Evolutionary conservation across 805 yeast species (phyloP).

Genomic region (Saccharomyces eubayanus): DNA sequence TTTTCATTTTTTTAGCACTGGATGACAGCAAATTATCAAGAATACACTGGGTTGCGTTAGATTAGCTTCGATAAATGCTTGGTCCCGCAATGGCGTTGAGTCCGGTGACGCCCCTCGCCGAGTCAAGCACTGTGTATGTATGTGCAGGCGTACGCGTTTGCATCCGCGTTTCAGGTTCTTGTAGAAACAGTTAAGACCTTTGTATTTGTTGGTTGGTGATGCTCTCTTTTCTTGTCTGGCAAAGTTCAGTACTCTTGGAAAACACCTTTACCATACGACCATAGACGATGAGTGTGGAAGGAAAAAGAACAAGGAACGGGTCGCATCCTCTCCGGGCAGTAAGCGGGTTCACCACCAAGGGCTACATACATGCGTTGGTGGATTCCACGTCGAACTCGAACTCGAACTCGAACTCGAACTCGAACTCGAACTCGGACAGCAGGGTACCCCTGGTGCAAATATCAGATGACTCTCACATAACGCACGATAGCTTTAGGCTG

Average conservation of each 20-base stretch:
- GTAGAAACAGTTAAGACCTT: neutral
- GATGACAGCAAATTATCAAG: neutral
- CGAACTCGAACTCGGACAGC: neutral
- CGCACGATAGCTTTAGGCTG: neutral
- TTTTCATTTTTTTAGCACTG: neutral
- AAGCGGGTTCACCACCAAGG: neutral
- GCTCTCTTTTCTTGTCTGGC: neutral
- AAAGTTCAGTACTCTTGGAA: neutral
- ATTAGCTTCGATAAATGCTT: neutral
- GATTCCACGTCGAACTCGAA: neutral
- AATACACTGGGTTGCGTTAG: neutral
- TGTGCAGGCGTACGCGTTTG: neutral
- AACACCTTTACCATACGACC: neutral
- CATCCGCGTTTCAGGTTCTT: neutral
- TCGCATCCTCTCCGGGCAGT: neutral
- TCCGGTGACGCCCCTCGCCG: neutral
- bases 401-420: neutral
- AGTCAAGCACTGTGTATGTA: neutral
- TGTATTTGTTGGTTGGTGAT: neutral
- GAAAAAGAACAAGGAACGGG: neutral
- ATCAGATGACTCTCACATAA: neutral
- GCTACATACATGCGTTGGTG: neutral
- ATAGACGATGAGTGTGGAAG: neutral
- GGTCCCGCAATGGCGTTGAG: neutral
- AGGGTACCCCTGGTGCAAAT: neutral